Conservation (phyloP, 2,329 filamentous ascomycete genomes). For the Hymenotorrendiella dingleyae region DNA sequence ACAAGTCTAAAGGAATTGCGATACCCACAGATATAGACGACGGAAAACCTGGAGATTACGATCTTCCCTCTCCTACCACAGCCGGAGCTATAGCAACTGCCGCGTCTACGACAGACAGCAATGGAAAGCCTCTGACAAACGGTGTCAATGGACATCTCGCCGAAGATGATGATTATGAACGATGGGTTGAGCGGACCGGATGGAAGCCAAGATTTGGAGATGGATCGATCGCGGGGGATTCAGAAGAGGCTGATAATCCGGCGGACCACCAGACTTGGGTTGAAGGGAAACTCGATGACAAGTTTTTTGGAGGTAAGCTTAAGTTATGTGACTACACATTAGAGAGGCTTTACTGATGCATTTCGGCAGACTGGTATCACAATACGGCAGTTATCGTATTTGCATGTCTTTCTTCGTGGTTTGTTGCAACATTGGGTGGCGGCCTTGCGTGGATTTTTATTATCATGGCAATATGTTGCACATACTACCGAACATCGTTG, state of each 20-base stretch:
- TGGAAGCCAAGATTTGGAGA: slow-evolving; percentile 86
- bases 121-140: slow-evolving; percentile 43
- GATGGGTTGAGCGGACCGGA: slow-evolving; percentile 58
- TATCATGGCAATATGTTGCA: slow-evolving; percentile 85
- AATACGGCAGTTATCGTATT: slow-evolving; percentile 93
- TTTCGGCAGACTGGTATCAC: slow-evolving; percentile 84
- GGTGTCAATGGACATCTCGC: slow-evolving; percentile 36
- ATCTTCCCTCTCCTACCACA: slow-evolving; percentile 70
- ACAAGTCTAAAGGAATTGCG: slow-evolving; percentile 58
- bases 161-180: slow-evolving; percentile 50
- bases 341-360: slow-evolving; percentile 10
- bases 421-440: slow-evolving; percentile 81
- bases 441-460: slow-evolving; percentile 91
- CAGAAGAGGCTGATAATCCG: slow-evolving; percentile 55
- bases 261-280: slow-evolving; percentile 85
- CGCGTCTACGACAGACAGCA: slow-evolving; percentile 37
- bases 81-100: slow-evolving; percentile 56
- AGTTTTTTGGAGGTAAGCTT: slow-evolving; percentile 74
- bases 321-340: not conserved
- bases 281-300: slow-evolving; percentile 78
- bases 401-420: slow-evolving; percentile 84
- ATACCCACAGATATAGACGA: slow-evolving; percentile 77
- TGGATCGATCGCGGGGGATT: slow-evolving; percentile 40
- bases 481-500: slow-evolving; percentile 94
- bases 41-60: slow-evolving; percentile 61